Evolutionary conservation across 106 monocot genomes (phyloP).

Genomic region (Allium fistulosum): DNA sequence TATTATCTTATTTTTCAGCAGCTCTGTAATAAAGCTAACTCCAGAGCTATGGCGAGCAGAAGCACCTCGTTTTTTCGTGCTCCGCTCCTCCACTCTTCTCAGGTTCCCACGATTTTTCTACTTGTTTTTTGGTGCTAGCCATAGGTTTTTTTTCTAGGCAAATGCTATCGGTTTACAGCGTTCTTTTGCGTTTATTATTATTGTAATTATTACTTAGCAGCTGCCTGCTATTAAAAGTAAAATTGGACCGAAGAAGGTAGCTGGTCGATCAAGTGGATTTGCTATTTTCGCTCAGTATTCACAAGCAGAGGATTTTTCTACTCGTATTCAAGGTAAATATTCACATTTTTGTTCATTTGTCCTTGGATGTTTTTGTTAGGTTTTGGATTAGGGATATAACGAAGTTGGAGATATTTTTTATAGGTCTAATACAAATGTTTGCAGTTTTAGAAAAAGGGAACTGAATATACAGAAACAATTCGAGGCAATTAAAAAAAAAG

Average conservation of each 20-base stretch:
- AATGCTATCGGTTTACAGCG: no score
- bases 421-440: background rate
- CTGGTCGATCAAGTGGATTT: constrained; percentile 15
- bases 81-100: no score
- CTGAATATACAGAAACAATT: no score
- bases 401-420: background rate
- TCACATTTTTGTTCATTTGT: background rate
- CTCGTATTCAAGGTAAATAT: constrained; percentile 53
- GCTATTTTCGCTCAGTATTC: constrained; percentile 54
- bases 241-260: constrained; percentile 18
- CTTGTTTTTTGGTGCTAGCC: no score
- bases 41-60: no score
- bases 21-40: no score
- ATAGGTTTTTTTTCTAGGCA: no score
- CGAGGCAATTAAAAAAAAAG: no score
- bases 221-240: constrained; percentile 7
- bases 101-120: no score
- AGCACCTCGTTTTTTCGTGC: no score
- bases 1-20: no score
- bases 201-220: background rate
- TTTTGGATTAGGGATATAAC: background rate
- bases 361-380: background rate
- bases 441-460: background rate
- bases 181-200: background rate
- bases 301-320: constrained; percentile 43